Conservation (phyloP, 495 filamentous ascomycete species). For the Umbilicaria muhlenbergii region DNA sequence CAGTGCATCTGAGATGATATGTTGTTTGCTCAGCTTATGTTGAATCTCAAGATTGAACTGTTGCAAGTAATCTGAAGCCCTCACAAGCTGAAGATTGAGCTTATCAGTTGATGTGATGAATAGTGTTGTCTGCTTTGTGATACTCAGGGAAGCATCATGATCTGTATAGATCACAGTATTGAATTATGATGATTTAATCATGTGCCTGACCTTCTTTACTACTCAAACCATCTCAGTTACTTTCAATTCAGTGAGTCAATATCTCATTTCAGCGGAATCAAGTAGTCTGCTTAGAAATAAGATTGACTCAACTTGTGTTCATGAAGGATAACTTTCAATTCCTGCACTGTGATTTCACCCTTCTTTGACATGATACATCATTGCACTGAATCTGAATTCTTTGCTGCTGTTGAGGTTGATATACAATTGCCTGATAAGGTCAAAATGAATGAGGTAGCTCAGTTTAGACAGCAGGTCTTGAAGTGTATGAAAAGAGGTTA, state of each 20-base stretch:
- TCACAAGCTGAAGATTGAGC: slow-evolving; percentile 1
- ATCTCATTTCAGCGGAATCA: not conserved
- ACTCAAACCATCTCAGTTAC: not conserved
- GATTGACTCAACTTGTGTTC: not conserved
- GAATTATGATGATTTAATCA: not conserved
- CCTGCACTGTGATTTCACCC: no score
- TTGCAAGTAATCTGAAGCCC: slow-evolving; percentile 1
- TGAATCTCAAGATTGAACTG: not conserved
- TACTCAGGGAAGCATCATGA: not conserved
- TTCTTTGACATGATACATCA: slow-evolving; percentile 1
- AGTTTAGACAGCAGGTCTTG: not conserved
- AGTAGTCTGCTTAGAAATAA: slow-evolving; percentile 1
- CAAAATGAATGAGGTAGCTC: slow-evolving; percentile 1
- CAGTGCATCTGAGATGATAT: not conserved
- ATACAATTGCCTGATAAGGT: not conserved
- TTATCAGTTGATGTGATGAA: not conserved
- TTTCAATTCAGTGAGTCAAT: not conserved
- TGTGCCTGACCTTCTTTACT: not conserved
- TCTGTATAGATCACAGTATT: not conserved
- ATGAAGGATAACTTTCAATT: no score
- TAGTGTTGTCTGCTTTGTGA: not conserved
- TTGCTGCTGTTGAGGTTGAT: slow-evolving; percentile 1
- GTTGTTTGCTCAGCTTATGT: not conserved
- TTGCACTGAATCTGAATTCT: not conserved
- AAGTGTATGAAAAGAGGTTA: not conserved